Percentiles rank a stretch among this genome's conserved stretches.
Evolutionary conservation across 2,329 filamentous ascomycete genomes (phyloP).

Genomic region (Botrytis tulipae): DNA sequence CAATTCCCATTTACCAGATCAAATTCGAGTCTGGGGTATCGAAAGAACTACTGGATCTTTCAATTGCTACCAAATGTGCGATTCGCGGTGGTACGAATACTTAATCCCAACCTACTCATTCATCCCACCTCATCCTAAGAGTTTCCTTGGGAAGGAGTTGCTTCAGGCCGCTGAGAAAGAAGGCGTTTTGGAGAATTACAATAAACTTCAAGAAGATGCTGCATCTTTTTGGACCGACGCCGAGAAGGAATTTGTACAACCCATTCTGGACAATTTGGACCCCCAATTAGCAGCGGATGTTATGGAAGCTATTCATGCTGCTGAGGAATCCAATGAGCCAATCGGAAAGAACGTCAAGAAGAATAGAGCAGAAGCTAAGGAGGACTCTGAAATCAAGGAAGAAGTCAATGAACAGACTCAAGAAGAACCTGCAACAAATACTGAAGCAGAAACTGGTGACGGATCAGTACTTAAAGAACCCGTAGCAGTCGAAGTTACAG

Average conservation of each 20-base stretch:
- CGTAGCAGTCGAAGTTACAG: not conserved
- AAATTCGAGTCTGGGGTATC: constrained; percentile 95
- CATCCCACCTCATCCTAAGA: constrained; percentile 85
- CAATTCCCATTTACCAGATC: constrained; percentile 77
- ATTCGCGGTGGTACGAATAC: constrained; percentile 97
- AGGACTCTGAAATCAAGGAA: not conserved
- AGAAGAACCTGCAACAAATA: not conserved
- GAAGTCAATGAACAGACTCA: constrained; percentile 11
- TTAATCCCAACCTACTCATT: constrained; percentile 91
- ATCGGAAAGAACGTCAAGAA: constrained; percentile 16
- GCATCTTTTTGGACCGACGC: constrained; percentile 78
- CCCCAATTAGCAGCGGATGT: constrained; percentile 63
- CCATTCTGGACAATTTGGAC: constrained; percentile 60
- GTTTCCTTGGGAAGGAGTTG: constrained; percentile 80
- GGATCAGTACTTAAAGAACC: not conserved
- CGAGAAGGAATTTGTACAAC: constrained; percentile 78
- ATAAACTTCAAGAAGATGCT: constrained; percentile 71
- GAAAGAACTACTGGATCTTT: constrained; percentile 86
- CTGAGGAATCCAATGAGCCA: constrained; percentile 29
- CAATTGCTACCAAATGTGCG: constrained; percentile 91
- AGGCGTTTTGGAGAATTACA: constrained; percentile 66
- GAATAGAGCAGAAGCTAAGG: constrained; percentile 15
- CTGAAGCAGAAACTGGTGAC: not conserved
- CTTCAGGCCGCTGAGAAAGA: constrained; percentile 73
- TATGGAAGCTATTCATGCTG: constrained; percentile 56